A percentile compares a stretch with the other conserved stretches of the same genome.
Evolutionary conservation across 2,329 filamentous ascomycete genomes (phyloP).

Genomic region (Cercospora brassicicola): DNA sequence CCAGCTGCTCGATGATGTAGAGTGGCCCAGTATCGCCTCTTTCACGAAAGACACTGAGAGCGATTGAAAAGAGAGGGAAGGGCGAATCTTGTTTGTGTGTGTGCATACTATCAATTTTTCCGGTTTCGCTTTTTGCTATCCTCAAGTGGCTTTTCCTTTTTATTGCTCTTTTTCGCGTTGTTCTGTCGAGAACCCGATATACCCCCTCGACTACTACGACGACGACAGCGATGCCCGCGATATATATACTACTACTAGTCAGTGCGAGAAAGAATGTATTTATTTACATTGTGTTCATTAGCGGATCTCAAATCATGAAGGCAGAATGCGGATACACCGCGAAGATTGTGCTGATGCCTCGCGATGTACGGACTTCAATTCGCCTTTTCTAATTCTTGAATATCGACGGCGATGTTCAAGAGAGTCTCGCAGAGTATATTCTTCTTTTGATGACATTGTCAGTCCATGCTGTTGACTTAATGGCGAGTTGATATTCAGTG

Average conservation of each 20-base stretch:
- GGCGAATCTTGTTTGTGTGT: neutral
- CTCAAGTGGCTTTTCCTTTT: neutral
- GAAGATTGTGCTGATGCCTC: no score
- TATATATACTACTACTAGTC: neutral
- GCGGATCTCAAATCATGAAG: no score
- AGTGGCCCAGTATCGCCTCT: neutral
- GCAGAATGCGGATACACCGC: no score
- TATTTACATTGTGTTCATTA: neutral
- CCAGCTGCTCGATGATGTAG: conserved; percentile 27
- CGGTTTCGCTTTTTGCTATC: neutral
- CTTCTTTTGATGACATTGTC: no score
- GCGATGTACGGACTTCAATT: no score
- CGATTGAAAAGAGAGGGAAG: neutral
- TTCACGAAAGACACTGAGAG: neutral
- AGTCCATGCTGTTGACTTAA: no score
- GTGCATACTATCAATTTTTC: neutral
- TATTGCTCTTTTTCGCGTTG: neutral
- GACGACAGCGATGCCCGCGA: neutral
- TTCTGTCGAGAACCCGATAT: neutral
- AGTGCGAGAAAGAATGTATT: neutral
- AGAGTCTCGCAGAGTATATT: no score
- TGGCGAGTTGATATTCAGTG: no score
- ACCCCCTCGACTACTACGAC: neutral
- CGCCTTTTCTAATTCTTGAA: no score
- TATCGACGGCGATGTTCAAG: no score